These are phyloP conservation scores for Mesembryanthemum crystallinum DNA, from an alignment of 148 eudicot species.

Conservation along the genomic window DNA sequence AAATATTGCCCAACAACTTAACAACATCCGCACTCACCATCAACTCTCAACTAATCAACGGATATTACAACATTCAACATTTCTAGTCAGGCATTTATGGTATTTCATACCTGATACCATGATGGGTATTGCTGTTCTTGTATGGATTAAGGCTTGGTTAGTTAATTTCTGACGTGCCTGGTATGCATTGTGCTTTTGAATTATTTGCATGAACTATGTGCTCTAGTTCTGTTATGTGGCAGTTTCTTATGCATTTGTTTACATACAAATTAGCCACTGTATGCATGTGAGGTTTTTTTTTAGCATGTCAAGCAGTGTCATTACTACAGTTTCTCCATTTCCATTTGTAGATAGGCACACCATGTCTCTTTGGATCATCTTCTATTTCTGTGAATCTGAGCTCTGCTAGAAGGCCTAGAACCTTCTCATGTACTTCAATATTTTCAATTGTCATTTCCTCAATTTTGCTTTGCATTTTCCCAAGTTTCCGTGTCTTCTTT, in stretches of 20 bases:
- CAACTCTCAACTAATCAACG: slow-evolving; percentile 98
- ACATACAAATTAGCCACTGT: too few relatives aligned
- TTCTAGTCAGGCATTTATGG: slow-evolving; percentile 90
- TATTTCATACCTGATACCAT: slow-evolving; percentile 61
- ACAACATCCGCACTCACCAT: slow-evolving; percentile 88
- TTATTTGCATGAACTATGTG: not conserved
- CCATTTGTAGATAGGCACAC: too few relatives aligned
- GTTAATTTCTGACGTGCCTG: slow-evolving; percentile 13
- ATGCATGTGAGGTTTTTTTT: too few relatives aligned
- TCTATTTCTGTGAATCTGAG: not conserved
- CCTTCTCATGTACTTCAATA: too few relatives aligned
- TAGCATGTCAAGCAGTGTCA: too few relatives aligned
- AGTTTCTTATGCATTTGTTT: slow-evolving; percentile 6
- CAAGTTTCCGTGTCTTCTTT: not conserved
- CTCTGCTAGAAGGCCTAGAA: too few relatives aligned
- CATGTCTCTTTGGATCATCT: not conserved
- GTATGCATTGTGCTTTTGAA: too few relatives aligned
- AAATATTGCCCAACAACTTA: slow-evolving; percentile 92
- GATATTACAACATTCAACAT: slow-evolving; percentile 71
- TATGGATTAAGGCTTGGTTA: slow-evolving; percentile 20
- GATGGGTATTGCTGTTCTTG: slow-evolving; percentile 38
- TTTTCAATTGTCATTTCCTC: not conserved
- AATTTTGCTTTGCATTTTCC: not conserved
- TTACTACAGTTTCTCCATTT: too few relatives aligned
- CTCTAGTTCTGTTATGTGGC: not conserved